Base-by-base conservation (phyloP, 257 asterid genomes). In the Solanum arcanum region DNA sequence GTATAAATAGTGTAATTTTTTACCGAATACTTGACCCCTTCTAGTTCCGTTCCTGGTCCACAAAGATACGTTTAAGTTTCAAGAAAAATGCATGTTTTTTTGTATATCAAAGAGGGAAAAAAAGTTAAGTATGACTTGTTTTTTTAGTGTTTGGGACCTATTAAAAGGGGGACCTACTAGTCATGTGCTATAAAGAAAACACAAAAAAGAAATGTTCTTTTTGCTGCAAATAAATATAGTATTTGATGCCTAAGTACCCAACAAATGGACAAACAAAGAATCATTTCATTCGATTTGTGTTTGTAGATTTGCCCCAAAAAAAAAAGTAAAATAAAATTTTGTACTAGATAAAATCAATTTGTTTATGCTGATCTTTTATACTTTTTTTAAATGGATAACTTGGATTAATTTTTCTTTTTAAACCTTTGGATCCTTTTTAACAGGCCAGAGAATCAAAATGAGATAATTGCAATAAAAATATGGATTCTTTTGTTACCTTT, bases 11-110 rank as follows among this genome's bases (percentile, higher is more conserved):
- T 56, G 25, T 56, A 56, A 56, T 56, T 56, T 56, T 56, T 56
- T 2, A 2, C 2, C 2, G 0, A 56, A 56, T n/a, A 25, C 12
- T 56, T 20, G 5, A 56, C 5, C 25, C 64, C 7, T 56, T 20
- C 64, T 56, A 56, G 12, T 20, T 18, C 12, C 66, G 66, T 20
- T 12, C 5, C 25, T 56, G 95, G 95, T 88, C 95, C 95, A 91
- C 88, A 83, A 6, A 6, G 88, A 75, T 95, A 91, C 91, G 94
- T 93, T 94, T 94, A 94, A 91, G 70, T 88, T 87, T 56, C 88
- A 46, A 88, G 78, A 83, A 33, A 33, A 85, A 87, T 85, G 86
- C 64, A 87, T 85, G 87, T 84, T 88, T 87, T 37, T 83, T 27
- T 49, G 85, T 46, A 80, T 29, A 16, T 47, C 15, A 46, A 46